Conservation (phyloP, 169 alveolate genomes). For the Eimeria sp. region DNA sequence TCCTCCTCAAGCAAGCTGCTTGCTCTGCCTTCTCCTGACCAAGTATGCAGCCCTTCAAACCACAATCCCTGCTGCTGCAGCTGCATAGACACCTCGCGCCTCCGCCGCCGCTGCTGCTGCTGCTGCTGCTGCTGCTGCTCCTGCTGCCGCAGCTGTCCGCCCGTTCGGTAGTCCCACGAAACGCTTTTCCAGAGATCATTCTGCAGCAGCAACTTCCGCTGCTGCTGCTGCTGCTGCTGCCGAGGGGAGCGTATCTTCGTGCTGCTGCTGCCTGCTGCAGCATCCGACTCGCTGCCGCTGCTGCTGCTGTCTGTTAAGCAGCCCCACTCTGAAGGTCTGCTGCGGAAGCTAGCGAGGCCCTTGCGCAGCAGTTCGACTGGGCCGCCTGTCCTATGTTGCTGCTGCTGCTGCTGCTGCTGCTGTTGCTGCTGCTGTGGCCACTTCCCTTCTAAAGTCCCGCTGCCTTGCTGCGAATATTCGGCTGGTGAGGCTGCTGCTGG, state of each 20-base stretch:
- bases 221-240: conserved; percentile 67
- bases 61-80: conserved; percentile 75
- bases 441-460: background rate
- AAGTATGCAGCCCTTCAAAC: conserved; percentile 66
- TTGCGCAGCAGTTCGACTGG: conserved; percentile 40
- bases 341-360: conserved; percentile 61
- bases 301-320: conserved; percentile 46
- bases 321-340: conserved; percentile 2
- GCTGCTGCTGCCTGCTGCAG: conserved; percentile 43
- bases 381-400: conserved; percentile 22
- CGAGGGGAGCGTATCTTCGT: background rate
- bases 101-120: conserved; percentile 35
- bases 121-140: conserved; percentile 33
- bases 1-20: conserved; percentile 27
- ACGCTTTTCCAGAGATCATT: conserved; percentile 10
- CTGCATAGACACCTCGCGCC: conserved; percentile 20
- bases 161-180: conserved; percentile 2
- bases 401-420: conserved; percentile 60
- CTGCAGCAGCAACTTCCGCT: conserved; percentile 32
- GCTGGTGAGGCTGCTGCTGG: conserved; percentile 8
- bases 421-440: conserved; percentile 23
- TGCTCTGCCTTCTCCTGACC: conserved; percentile 39
- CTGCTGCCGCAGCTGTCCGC: conserved; percentile 52
- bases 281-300: conserved; percentile 38
- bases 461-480: background rate